Base-by-base conservation (phyloP, 2,329 filamentous ascomycete genomes). In the Alternaria metachromatica region DNA sequence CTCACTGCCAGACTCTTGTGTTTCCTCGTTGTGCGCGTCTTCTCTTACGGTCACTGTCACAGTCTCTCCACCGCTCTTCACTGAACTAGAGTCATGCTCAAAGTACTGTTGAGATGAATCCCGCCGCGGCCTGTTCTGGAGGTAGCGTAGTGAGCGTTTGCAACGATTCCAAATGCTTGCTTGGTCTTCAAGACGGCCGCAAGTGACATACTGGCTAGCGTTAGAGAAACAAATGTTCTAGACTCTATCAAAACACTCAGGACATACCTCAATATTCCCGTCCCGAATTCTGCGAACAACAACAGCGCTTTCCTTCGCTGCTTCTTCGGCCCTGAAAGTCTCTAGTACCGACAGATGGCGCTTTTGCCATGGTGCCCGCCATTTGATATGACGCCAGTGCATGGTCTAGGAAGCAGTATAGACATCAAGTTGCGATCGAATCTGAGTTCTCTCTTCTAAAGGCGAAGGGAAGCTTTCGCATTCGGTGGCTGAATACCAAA, bases 381-480 rank as follows among this genome's bases (percentile, higher is more conserved):
- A 45, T 28, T 62, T 62, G 21, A 62, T 54, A 37, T 54, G 54
- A 26, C 60, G 54, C 54, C 54, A 62, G 30, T 62, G 60, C 60
- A 62, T 62, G 46, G 6, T 45, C 45, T n/a, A 33, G 23, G 13
- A 11, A n/a, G 13, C 10, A 20, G 26, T 18, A 37, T 41, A 10
- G 20, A 18, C 6, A 15, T 12, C 9, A 18, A n/a, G 18, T 10
- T n/a, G 37, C 15, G 12, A 9, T 23, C 10, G 18, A 23, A 15
- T 37, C n/a, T 20, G 13, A 10, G 15, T 23, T 23, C 12, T n/a
- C 21, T n/a, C 15, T 9, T 23, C 28, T 23, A 1, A 1, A n/a
- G 18, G 21, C 6, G 46, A 9, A 18, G 9, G 3, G 20, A 33
- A 10, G 13, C 37, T 41, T 41, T 18, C 37, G 8, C 5, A 21